Evolutionary conservation across 1,284 basidiomycete genomes (phyloP), one percentile per base, ranked within the genome.

Genomic region (Sanguinoderma infundibulare): DNA sequence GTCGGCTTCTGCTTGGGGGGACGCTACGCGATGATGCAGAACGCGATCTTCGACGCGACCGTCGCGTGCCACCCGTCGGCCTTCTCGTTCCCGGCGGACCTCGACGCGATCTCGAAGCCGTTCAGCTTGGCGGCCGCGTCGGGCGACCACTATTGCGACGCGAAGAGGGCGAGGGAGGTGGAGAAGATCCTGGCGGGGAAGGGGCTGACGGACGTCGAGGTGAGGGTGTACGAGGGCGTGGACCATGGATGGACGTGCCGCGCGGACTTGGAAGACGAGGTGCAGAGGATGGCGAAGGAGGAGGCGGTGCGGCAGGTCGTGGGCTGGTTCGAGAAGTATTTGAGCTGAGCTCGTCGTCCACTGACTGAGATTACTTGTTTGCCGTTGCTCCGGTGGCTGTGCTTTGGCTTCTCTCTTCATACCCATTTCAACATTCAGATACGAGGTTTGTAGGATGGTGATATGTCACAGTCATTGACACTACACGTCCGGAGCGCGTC

Each of bases 1-100:
- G 64, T 64, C 47, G 69, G 69, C 53, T 70, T 67, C 64, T 70
- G 69, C 66, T 70, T 66, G 66, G 69, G 69, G 60, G 69, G 69
- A 28, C 67, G 69, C 55, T 69, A 65, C 55, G 69, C 69, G 38
- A 61, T 70, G 62, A 60, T 66, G 58, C 63, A 66, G 61, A 70
- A 68, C 65, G 30, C 40, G 52, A 57, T 53, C 26, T 70, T 69
- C 57, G 69, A 70, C 60, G 69, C 69, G 46, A 64, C 57, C 24
- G 60, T 65, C 61, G 66, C 69, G 9, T 61, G 60, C 50, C 69
- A 70, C 60, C 69, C 69, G 35, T 69, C 67, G 38, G 60, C 64
- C 52, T 67, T 70, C 39, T 55, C 56, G 49, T 69, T 65, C 58
- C 69, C 69, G 20, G 51, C 26, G 28, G 69, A 70, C 44, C 65